Conservation (phyloP, 2,329 filamentous ascomycete genomes). For the Diplodia mutila region DNA sequence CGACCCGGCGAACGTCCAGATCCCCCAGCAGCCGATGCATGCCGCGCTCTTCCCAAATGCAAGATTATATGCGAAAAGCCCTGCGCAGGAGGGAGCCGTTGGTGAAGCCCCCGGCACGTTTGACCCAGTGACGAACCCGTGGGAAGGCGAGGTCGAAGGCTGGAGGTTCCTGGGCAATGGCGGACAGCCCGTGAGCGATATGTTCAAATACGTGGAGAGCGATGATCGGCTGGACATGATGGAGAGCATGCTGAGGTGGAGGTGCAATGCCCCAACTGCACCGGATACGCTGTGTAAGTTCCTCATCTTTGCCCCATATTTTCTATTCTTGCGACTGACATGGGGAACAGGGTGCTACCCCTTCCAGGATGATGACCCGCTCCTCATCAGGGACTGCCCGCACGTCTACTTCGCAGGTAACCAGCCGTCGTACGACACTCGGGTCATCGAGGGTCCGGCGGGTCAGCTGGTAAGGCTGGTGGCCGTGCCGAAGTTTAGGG, state of each 20-base stretch:
- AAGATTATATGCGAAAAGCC: slow-evolving; percentile 66
- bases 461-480: slow-evolving; percentile 77
- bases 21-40: slow-evolving; percentile 93
- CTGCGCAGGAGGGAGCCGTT: slow-evolving; percentile 43
- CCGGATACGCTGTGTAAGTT: slow-evolving; percentile 90
- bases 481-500: slow-evolving; percentile 79
- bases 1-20: slow-evolving; percentile 86
- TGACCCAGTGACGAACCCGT: slow-evolving; percentile 89
- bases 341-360: slow-evolving; percentile 82
- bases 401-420: slow-evolving; percentile 91
- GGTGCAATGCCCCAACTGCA: slow-evolving; percentile 87
- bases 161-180: slow-evolving; percentile 85
- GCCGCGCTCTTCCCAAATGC: slow-evolving; percentile 84
- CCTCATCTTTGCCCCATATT: not conserved
- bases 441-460: slow-evolving; percentile 64
- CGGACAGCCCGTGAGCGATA: slow-evolving; percentile 91
- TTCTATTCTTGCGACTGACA: not conserved
- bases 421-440: slow-evolving; percentile 77
- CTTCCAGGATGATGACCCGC: slow-evolving; percentile 91
- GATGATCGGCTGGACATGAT: slow-evolving; percentile 78
- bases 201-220: slow-evolving; percentile 77
- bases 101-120: slow-evolving; percentile 68
- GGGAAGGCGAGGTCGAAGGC: slow-evolving; percentile 87
- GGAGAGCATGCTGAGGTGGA: slow-evolving; percentile 92
- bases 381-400: slow-evolving; percentile 82